Percentiles rank a stretch among this genome's conserved stretches.
Conservation (phyloP, 352 stramenopile genomes). For the Phytophthora pluvialis region DNA sequence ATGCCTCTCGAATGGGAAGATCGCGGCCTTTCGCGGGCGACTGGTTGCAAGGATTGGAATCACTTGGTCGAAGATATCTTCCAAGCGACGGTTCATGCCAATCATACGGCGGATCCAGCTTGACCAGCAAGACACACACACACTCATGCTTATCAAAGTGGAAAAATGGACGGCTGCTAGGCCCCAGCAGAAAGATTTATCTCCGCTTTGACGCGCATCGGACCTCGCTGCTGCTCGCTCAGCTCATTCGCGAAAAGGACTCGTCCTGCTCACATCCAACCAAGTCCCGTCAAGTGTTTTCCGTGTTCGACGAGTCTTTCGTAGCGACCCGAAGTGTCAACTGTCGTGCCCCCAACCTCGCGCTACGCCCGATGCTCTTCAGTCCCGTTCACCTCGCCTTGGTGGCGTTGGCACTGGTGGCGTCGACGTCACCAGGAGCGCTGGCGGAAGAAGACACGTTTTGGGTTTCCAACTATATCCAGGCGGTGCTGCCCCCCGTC, state of each 20-base stretch:
- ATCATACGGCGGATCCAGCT: conserved; percentile 24
- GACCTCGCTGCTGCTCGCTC: not conserved
- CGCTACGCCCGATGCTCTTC: conserved; percentile 9
- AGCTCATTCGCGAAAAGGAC: conserved; percentile 25
- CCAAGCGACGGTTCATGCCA: conserved; percentile 25
- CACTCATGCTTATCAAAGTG: conserved; percentile 16
- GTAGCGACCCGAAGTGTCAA: conserved; percentile 18
- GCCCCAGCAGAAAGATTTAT: conserved; percentile 12
- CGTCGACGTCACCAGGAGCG: not conserved
- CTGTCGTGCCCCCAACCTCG: not conserved
- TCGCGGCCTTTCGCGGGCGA: conserved; percentile 17
- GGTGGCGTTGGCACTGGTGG: conserved; percentile 15
- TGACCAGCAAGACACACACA: conserved; percentile 11
- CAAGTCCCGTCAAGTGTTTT: conserved; percentile 10
- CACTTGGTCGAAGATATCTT: conserved; percentile 18
- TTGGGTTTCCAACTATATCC: conserved; percentile 6
- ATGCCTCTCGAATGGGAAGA: conserved; percentile 12
- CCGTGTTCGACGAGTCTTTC: not conserved
- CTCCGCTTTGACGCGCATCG: conserved; percentile 16
- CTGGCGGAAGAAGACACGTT: conserved; percentile 25
- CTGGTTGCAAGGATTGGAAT: conserved; percentile 2
- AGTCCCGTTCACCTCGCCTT: conserved; percentile 9
- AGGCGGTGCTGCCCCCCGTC: not conserved
- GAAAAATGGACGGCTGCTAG: conserved; percentile 17
- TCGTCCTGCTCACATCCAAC: conserved; percentile 11